Evolutionary conservation across 305 asterid genomes (phyloP), one percentile per base, ranked within the genome.

Genomic region (Fraxinus velutina): DNA sequence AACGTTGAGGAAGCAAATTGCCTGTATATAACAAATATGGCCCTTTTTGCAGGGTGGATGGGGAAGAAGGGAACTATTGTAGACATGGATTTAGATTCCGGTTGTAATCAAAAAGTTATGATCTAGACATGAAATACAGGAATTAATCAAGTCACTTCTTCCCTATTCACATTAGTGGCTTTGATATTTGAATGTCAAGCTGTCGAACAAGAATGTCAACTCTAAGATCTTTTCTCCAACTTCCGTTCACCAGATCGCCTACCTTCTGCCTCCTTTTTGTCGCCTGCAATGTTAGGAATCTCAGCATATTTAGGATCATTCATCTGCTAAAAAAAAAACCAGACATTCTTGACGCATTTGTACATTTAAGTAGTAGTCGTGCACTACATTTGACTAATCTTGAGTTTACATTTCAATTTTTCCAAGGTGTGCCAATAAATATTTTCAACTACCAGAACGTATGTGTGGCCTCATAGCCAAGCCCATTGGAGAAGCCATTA

Each of bases 251-350:
- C 89, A 33, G 96, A 86, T 78, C 93, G 93, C 87, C 78, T 94
- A 76, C 92, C 96, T 87, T 96, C 97, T 13, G 94, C 97, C 88
- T 96, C 98, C 81, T 89, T 89, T 92, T 77, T 93, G 99, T 88
- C 91, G 97, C 89, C 98, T 96, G 90, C 70, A 81, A 73, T 57
- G 2, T 77, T n/a, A 55, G 66, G 73, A 13, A 68, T 12, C 39
- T 66, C 75, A 30, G 39, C 42, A 68, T 30, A 68, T 68, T 68
- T 68, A 68, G 39, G 33, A 68, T 12, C 75, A 68, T 29, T 68
- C 8, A 10, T 66, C 64, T 57, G 24, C 13, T 17, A 17, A 76
- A 57, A 27, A 52, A 52, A 75, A 79, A 78, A 22, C 22, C 19
- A 83, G 74, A 29, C 37, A 66, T 27, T 66, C 37, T 66, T 66